Base-by-base conservation (phyloP, 768 basidiomycete species). In the Termitomyces sp. region DNA sequence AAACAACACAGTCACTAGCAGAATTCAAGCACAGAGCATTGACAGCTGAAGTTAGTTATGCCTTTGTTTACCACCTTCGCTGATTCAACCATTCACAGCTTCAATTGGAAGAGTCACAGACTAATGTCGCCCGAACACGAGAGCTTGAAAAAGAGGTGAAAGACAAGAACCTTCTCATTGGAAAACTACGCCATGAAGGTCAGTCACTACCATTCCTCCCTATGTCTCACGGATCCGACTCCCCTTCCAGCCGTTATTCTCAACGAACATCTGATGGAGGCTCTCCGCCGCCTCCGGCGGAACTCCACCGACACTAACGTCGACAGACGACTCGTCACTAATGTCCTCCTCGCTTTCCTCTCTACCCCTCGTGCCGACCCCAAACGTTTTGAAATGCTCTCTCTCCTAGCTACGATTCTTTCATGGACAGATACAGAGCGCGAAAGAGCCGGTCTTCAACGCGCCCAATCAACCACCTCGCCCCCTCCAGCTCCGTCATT, bases 241-340 rank as follows among this genome's bases (percentile, higher is more conserved):
- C n/a, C 34, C 9, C 39, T 22, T 60, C 13, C 62, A 96, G 96
- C 90, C 51, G 94, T 99, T 15, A 96, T 98, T 58, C 86, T 95
- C 69, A 98, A 98, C 63, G 97, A 98, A 68, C 97, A 99, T 66
- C 79, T 99, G 12, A 97, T 94, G 65, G 96, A 98, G 72, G 97
- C 97, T 3, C 82, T 99, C n/a, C 91, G 96, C 13, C 87, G 97
- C 24, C 80, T 99, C 51, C 86, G 93, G 47, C 88, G 87, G 62
- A 91, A 86, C 58, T 87, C 92, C 0, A 83, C 90, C 7, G 96
- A 92, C 62, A 92, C 85, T 47, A 98, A 92, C 64, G 96, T 99
- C 28, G 96, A 99, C 70, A 77, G 92, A 51, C 87, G 94, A 13
- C 84, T 99, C 1, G 93, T 99, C 34, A 96, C 92, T 36, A 99